Conservation (phyloP, 805 yeast genomes). For the Grigorovia humatica region DNA sequence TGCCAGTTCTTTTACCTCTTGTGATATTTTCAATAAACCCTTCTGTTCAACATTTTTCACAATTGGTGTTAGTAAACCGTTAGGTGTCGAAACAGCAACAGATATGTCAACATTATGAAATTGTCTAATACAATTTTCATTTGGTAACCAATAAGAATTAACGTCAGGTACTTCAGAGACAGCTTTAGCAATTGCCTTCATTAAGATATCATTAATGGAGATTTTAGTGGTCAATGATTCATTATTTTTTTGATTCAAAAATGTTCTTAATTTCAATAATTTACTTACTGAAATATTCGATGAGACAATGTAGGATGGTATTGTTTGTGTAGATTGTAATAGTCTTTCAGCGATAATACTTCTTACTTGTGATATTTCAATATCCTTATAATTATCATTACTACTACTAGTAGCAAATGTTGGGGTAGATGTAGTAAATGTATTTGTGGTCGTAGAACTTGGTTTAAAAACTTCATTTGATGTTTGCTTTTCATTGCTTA, state of each 20-base stretch:
- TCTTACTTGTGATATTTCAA: constrained; percentile 87
- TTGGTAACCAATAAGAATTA: constrained; percentile 87
- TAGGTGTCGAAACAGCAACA: constrained; percentile 97
- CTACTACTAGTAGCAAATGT: constrained; percentile 34
- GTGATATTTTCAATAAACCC: constrained; percentile 77
- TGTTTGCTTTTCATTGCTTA: constrained; percentile 14
- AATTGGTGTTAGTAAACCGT: constrained; percentile 95
- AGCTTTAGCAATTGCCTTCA: constrained; percentile 92
- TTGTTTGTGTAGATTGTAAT: constrained; percentile 69
- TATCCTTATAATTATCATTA: constrained; percentile 59
- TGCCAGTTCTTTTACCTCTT: constrained; percentile 82
- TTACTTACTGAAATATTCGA: constrained; percentile 80
- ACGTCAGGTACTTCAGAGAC: constrained; percentile 84
- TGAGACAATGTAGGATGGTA: constrained; percentile 89
- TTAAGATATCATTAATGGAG: constrained; percentile 86
- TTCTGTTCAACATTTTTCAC: constrained; percentile 78
- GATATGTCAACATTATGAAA: constrained; percentile 89
- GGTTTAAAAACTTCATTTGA: too few relatives aligned
- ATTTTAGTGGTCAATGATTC: constrained; percentile 82
- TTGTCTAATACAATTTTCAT: constrained; percentile 84
- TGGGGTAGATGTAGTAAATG: constrained; percentile 20
- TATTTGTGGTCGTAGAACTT: constrained; percentile 10
- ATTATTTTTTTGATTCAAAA: constrained; percentile 58
- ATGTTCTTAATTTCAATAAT: constrained; percentile 81
- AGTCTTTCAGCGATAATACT: constrained; percentile 85